Base-by-base conservation (phyloP, 495 filamentous ascomycete genomes). In the Lophiostoma macrostomum region DNA sequence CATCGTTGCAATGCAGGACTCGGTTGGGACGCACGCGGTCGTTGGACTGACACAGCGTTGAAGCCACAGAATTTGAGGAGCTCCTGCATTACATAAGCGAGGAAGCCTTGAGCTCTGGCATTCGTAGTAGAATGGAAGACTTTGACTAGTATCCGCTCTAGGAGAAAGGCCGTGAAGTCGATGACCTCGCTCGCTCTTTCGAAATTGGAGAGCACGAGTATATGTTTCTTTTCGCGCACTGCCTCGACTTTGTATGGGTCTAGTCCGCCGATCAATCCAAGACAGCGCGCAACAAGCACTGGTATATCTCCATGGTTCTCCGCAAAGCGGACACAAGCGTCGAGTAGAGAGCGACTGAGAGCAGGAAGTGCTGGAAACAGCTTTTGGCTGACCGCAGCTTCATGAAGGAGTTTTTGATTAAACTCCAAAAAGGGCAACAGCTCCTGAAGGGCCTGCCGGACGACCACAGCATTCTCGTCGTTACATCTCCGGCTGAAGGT, bases 61-160 rank as follows among this genome's bases (percentile, higher is more conserved):
- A 95, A 79, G 23, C 83, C 80, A 63, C 84, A 84, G 52, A 83
- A 80, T 46, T 82, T 84, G 7, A 97, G 78, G 7, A 99, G 75
- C 60, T 93, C 86, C 68, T 99, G 93, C 84, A 97, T 95, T 2
- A 84, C 86, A 65, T 83, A 97, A 12, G 90, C 88, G 13, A 99
- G 74, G 65, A 94, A 96, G 0, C 89, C 88, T 64, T 95, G 91
- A 14, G 87, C 78, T 62, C 82, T 83, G 0, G 90, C 85, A 63
- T 95, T 93, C 1, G 82, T 90, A 8, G 87, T 84, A 2, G 90
- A 91, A 28, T 91, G 72, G 64, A 99, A 99, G 11, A 90, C 84
- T 58, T 90, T 88, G 42, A 97, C 88, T 19, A 97, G 73, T 1
- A 95, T 84, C 63, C 93, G 77, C 59, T 94, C 86, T 6, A 99